These are phyloP conservation scores for Fusarium staphyleae DNA, from an alignment of 2,329 filamentous ascomycete genomes.

Conservation along the genomic window DNA sequence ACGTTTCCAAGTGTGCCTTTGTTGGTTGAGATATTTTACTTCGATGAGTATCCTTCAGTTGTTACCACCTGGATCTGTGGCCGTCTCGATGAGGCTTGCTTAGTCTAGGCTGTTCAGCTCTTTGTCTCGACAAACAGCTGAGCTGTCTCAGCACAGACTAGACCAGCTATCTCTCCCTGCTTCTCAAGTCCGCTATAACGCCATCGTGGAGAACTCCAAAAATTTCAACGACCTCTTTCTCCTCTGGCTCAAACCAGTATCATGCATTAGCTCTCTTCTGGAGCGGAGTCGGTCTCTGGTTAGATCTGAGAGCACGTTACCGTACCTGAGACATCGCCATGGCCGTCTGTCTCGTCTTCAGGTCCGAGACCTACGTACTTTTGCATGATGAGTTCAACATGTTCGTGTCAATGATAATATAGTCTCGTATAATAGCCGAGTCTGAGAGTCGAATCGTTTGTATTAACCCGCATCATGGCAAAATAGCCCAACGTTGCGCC, in stretches of 20 bases:
- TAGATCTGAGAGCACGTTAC: constrained; percentile 1
- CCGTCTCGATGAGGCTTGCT: too few relatives aligned
- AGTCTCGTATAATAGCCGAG: background rate
- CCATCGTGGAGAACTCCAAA: constrained; percentile 1
- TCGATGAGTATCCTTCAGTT: too few relatives aligned
- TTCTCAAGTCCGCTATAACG: constrained; percentile 11
- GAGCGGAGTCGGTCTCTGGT: background rate
- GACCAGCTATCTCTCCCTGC: constrained; percentile 22
- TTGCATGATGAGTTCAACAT: too few relatives aligned
- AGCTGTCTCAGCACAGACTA: constrained; percentile 1
- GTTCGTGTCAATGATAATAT: background rate
- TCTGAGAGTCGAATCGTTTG: background rate
- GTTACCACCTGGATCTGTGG: background rate
- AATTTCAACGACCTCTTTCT: background rate
- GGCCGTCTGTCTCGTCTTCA: background rate
- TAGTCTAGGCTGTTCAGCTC: background rate
- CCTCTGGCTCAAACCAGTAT: background rate
- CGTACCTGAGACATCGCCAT: constrained; percentile 21
- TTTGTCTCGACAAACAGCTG: constrained; percentile 5
- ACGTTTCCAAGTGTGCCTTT: too few relatives aligned
- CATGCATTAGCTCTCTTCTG: background rate
- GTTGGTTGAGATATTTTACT: too few relatives aligned
- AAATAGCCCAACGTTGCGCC: constrained; percentile 13
- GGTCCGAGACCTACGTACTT: background rate
- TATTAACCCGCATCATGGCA: constrained; percentile 1